Percentiles rank a stretch among this genome's conserved stretches.
Conservation (phyloP, 2,329 filamentous ascomycete species). For the Reticulascus tulasneorum region DNA sequence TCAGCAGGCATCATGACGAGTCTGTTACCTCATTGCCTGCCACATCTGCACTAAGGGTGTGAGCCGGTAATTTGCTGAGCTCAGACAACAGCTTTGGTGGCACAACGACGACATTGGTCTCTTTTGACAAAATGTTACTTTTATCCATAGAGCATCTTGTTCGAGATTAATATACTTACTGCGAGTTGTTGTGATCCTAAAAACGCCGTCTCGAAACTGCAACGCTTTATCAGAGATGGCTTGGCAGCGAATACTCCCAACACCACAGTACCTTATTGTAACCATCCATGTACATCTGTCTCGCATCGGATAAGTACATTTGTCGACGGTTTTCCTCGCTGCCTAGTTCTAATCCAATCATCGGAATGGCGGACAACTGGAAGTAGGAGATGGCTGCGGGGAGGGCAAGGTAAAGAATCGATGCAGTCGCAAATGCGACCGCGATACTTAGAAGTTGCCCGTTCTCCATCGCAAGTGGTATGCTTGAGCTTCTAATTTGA, state of each 20-base stretch:
- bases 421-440: too few relatives aligned
- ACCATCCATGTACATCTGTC: slow-evolving; percentile 20
- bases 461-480: too few relatives aligned
- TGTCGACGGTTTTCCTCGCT: slow-evolving; percentile 19
- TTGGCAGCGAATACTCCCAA: too few relatives aligned
- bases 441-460: too few relatives aligned
- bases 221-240: too few relatives aligned
- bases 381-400: too few relatives aligned
- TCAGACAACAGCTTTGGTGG: slow-evolving; percentile 26
- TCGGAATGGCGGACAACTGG: slow-evolving; percentile 16
- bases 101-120: slow-evolving; percentile 21
- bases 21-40: slow-evolving; percentile 20
- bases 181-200: slow-evolving; percentile 21
- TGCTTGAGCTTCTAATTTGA: too few relatives aligned
- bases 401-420: too few relatives aligned
- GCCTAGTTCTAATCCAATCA: slow-evolving; percentile 19
- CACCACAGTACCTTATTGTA: slow-evolving; percentile 20
- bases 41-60: slow-evolving; percentile 23
- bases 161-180: slow-evolving; percentile 8
- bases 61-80: slow-evolving; percentile 25
- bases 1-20: too few relatives aligned
- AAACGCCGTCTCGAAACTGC: slow-evolving; percentile 27
- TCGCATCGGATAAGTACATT: slow-evolving; percentile 17
- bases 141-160: not conserved
- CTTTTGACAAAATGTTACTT: slow-evolving; percentile 12